A percentile compares a stretch with the other conserved stretches of the same genome.
phyloP scores from a whole-genome alignment of 768 basidiomycete species.

The Lactarius indigo region DNA sequence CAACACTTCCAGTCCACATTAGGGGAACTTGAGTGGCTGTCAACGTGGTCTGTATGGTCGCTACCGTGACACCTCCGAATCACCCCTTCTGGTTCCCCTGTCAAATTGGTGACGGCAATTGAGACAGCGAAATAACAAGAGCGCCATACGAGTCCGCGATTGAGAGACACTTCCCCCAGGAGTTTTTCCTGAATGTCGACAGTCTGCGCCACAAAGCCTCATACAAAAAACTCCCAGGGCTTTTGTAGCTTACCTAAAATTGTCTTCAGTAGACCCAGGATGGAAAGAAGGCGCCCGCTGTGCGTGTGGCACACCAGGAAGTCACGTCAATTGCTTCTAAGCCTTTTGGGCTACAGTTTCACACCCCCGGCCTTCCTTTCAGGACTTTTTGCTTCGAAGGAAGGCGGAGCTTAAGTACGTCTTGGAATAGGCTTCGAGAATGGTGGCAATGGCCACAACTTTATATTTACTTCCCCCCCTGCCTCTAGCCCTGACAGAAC shows the following conservation, averaged over 20 bases:
- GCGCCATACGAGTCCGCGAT: no score
- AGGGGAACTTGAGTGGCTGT: no score
- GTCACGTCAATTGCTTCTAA: slow-evolving; percentile 36
- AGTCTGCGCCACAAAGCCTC: slow-evolving; percentile 51
- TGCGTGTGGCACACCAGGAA: slow-evolving; percentile 58
- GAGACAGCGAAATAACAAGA: no score
- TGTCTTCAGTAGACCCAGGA: slow-evolving; percentile 80
- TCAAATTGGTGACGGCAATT: no score
- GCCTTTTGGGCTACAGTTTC: background rate
- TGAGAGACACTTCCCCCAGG: background rate
- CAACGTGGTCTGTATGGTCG: no score
- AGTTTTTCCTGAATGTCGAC: slow-evolving; percentile 26
- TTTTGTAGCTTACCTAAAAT: slow-evolving; percentile 67
- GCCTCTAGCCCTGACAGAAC: slow-evolving; percentile 61
- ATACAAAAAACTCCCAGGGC: slow-evolving; percentile 66
- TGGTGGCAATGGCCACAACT: slow-evolving; percentile 75
- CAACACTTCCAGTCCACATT: no score
- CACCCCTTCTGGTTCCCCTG: no score
- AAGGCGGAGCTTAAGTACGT: slow-evolving; percentile 72
- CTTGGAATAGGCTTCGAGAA: slow-evolving; percentile 68
- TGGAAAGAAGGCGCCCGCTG: slow-evolving; percentile 58
- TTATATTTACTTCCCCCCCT: slow-evolving; percentile 74
- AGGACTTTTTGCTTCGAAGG: slow-evolving; percentile 86
- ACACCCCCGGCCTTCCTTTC: background rate
- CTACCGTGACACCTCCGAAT: no score